Conservation (phyloP, 352 stramenopile genomes). For the Elongisporangium prolatum region DNA sequence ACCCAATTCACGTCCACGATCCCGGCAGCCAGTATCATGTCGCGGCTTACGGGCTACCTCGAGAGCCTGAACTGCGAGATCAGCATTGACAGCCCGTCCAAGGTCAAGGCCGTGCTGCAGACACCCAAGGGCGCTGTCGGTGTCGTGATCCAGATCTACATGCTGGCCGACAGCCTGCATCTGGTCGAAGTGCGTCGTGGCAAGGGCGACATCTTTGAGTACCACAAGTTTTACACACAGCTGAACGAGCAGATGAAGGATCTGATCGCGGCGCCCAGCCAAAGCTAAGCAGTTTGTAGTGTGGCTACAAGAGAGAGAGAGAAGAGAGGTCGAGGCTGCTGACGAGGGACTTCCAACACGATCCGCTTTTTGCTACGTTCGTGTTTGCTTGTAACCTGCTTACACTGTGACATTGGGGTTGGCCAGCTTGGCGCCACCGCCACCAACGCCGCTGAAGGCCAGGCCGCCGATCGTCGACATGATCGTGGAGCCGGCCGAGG, state of each 20-base stretch:
- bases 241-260: slow-evolving; percentile 87
- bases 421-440: slow-evolving; percentile 11
- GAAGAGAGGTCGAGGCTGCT: too few species aligned
- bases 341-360: slow-evolving; percentile 17
- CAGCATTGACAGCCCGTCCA: slow-evolving; percentile 68
- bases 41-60: slow-evolving; percentile 66
- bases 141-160: slow-evolving; percentile 88
- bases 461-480: slow-evolving; percentile 75
- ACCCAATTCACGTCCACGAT: slow-evolving; percentile 87
- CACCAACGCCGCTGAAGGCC: slow-evolving; percentile 36
- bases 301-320: not conserved
- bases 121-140: slow-evolving; percentile 86
- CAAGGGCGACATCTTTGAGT: slow-evolving; percentile 90
- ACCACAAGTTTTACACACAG: slow-evolving; percentile 89
- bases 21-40: slow-evolving; percentile 71
- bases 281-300: slow-evolving; percentile 10
- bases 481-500: slow-evolving; percentile 64
- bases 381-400: slow-evolving; percentile 10
- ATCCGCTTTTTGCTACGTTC: slow-evolving; percentile 17
- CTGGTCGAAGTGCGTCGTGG: slow-evolving; percentile 86
- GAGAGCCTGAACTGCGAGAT: slow-evolving; percentile 80
- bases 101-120: slow-evolving; percentile 83
- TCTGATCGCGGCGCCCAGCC: slow-evolving; percentile 44
- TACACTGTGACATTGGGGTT: slow-evolving; percentile 39
- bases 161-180: slow-evolving; percentile 79